Evolutionary conservation across 148 eudicot species (phyloP), one percentile per base, ranked within the genome.

Genomic region (Cornus kousa): DNA sequence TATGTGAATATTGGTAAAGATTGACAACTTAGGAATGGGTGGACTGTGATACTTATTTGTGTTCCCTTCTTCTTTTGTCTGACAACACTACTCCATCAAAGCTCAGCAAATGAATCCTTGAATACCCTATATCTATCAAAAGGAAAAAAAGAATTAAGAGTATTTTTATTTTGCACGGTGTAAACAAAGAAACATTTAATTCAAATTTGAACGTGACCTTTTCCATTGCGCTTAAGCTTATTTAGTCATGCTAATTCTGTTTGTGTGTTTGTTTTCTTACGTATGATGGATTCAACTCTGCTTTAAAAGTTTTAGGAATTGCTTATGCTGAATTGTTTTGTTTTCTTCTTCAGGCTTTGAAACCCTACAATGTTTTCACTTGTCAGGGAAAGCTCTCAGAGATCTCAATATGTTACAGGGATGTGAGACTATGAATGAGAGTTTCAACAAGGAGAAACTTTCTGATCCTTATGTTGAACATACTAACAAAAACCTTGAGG

Each of bases 321-420:
- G 3, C 22, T 10, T 66, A 8, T 24, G 8, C 46, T 50, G 57
- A 35, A 55, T 1, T 60, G 40, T 70, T 17, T 40, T 50, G 23
- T 39, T 17, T 64, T 57, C 33, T 53, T 53, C 35, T 76, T 35
- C 70, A 72, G 76, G 65, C 70, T 81, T 48, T 39, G 43, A 66
- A 68, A 12, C 60, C 20, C 11, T 9, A 65, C 67, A 78, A 39
- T 81, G 68, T 85, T 28, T 28, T 28, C 28, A 28, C 28, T 28
- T 89, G 89, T 83, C 88, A 6, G 87, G 68, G 40, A 74, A 75
- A 37, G 84, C 90, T 78, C 80, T 84, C n/a, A 80, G 78, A 79
- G 86, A 83, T 81, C 79, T 86, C 68, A 83, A 74, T 60, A 67
- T 32, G 4, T 32, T 85, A 65, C 78, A 84, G 76, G 83, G 72